Percentiles rank a stretch among this genome's conserved stretches.
These are phyloP conservation scores for Fusarium guadeloupense DNA, from an alignment of 2,329 filamentous ascomycete species.

Conservation along the genomic window DNA sequence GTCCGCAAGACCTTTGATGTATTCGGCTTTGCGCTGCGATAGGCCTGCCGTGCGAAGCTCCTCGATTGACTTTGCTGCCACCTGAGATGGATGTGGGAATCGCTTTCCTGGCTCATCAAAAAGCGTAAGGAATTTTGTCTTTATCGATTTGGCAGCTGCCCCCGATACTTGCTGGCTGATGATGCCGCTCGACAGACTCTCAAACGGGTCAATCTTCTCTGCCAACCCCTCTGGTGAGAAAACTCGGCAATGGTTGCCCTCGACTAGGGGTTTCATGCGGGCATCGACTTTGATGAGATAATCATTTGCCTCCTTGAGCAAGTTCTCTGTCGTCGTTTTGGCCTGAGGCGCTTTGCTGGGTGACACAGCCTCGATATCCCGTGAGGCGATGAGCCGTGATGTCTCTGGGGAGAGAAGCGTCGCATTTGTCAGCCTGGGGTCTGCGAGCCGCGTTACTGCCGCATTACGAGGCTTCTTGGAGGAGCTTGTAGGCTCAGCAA, in stretches of 20 bases:
- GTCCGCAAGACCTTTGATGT: conserved; percentile 84
- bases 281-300: conserved; percentile 79
- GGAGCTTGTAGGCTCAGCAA: conserved; percentile 46
- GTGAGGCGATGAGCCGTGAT: conserved; percentile 67
- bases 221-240: conserved; percentile 86
- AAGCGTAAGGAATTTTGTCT: conserved; percentile 80
- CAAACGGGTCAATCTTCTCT: conserved; percentile 89
- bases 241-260: conserved; percentile 77
- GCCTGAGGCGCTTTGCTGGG: conserved; percentile 53
- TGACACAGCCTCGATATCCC: conserved; percentile 55
- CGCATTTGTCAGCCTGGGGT: conserved; percentile 73
- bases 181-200: conserved; percentile 83
- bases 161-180: conserved; percentile 97
- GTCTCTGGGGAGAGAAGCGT: conserved; percentile 76
- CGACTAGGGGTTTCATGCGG: conserved; percentile 75
- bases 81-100: conserved; percentile 82
- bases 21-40: conserved; percentile 95
- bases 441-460: conserved; percentile 64
- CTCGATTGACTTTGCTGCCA: conserved; percentile 70
- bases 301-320: conserved; percentile 78
- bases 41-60: conserved; percentile 84
- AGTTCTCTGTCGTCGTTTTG: conserved; percentile 70
- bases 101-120: conserved; percentile 60
- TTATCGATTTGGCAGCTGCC: conserved; percentile 89
- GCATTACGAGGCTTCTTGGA: conserved; percentile 53